Evolutionary conservation across 2,329 filamentous ascomycete genomes (phyloP).

Genomic region (Aspergillus sp.): DNA sequence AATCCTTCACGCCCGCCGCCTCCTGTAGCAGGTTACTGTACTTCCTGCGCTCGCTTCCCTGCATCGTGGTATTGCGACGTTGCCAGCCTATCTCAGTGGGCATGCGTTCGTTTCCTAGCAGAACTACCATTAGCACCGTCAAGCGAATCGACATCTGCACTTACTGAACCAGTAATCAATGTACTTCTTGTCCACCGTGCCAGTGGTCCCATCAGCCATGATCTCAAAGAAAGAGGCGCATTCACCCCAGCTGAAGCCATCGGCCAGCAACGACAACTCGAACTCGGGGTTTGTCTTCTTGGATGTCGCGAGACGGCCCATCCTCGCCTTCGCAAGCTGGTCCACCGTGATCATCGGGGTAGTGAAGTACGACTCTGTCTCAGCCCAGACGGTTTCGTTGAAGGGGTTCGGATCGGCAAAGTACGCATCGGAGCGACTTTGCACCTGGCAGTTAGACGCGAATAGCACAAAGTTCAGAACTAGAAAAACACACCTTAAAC

Average conservation of each 20-base stretch:
- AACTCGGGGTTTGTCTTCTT: slow-evolving; percentile 11
- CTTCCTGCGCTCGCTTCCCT: not conserved
- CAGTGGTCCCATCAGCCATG: slow-evolving; percentile 14
- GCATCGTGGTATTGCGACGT: slow-evolving; percentile 9
- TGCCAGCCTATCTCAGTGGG: slow-evolving; percentile 16
- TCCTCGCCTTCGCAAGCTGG: slow-evolving; percentile 6
- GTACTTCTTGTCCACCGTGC: slow-evolving; percentile 10
- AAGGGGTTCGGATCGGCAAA: slow-evolving; percentile 16
- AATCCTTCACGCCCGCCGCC: slow-evolving; percentile 5
- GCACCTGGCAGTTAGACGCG: not conserved
- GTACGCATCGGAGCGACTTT: slow-evolving; percentile 16
- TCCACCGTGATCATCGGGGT: slow-evolving; percentile 10
- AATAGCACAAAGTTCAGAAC: too few relatives aligned
- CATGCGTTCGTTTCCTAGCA: slow-evolving; percentile 12
- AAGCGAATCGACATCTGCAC: not conserved
- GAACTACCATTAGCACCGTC: not conserved
- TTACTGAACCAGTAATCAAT: slow-evolving; percentile 17
- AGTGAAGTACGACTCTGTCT: slow-evolving; percentile 16
- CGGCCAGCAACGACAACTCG: not conserved
- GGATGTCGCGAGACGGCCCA: slow-evolving; percentile 14
- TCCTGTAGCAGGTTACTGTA: slow-evolving; percentile 3
- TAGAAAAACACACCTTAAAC: slow-evolving; percentile 1
- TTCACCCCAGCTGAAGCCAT: slow-evolving; percentile 16
- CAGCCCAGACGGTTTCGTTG: slow-evolving; percentile 17
- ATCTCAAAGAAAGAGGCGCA: slow-evolving; percentile 17